Base-by-base conservation (phyloP, 345 rosid species). In the Gossypioides kirkii region DNA sequence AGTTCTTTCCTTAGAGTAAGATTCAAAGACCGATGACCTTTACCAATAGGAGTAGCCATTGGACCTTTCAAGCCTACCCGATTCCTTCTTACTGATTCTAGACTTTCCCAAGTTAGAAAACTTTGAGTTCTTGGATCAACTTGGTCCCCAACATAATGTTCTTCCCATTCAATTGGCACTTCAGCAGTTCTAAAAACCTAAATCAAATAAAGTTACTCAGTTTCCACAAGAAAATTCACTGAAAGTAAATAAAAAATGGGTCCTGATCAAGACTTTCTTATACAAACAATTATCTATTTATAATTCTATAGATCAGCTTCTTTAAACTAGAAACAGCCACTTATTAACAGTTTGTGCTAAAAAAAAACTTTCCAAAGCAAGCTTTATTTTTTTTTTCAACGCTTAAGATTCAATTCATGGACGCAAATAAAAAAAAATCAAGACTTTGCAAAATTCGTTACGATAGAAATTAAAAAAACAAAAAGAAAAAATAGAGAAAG, bases 41-140 rank as follows among this genome's bases (percentile, higher is more conserved):
- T 96, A 53, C 99, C 99, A 76, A 96, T 93, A 18, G 99, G 98
- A 16, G 99, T 96, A 2, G 99, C 99, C 98, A 96, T 96, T 54
- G 99, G 98, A 41, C 99, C 99, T 89, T 96, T 96, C 84, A 96
- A 85, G 43, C 99, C 99, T 20, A 96, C 96, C 79, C 74, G 75
- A 80, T 96, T 93, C 65, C 74, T 80, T 60, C 97, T 82, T 13
- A 96, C 99, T 17, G 99, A 96, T 81, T 96, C 97, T 74, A 96
- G 85, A 85, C 99, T 96, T 71, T 93, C 98, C 98, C 95, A 93
- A 32, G 98, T 96, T 53, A 93, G 84, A 66, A 96, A 93, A 83
- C 99, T 96, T 80, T 93, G 97, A 46, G 98, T 96, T 83, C 97
- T 87, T 7, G 99, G 97, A 84, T 96, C 99, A 55, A 93, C 85